Base-by-base conservation (phyloP, 768 basidiomycete genomes). In the Pulveroboletus sp. region DNA sequence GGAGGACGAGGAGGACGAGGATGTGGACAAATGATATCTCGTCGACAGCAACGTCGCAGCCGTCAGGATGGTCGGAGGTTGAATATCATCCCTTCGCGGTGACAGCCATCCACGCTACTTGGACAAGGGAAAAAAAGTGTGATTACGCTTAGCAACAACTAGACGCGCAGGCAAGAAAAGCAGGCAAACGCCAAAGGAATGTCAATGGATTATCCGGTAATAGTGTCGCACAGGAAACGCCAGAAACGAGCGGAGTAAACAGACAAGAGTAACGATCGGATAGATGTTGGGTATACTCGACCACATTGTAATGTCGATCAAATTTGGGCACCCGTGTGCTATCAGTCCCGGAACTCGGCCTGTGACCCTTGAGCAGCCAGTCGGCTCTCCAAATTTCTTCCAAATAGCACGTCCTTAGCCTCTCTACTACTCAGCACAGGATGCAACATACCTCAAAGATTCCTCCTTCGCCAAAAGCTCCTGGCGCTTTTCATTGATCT, bases 401-500 rank as follows among this genome's bases (percentile, higher is more conserved):
- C 32, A 10, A 34, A 34, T 21, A 39, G 49, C 19, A 49, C 24
- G 10, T n/a, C 23, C 37, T 50, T 11, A 50, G 32, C 20, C 3
- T 20, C 4, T 1, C n/a, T 8, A 25, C 29, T 14, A 25, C 42
- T 20, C 34, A 17, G 10, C 39, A 42, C 17, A 24, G 21, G 9
- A 16, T 45, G n/a, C 46, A 46, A 54, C 79, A 45, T 52, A 89
- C 87, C 88, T 81, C 61, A 92, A 87, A 37, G 90, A 89, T 69
- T 97, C 94, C 68, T 97, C 95, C 69, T 95, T 97, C 34, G 95
- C 97, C 62, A 97, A 72, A 52, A 98, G 73, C 65, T 98, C 95
- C 67, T 98, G 95, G 63, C 94, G 79, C 75, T 95, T 94, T 76
- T 98, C 90, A 66, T 90, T 91, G 70, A 99, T 92, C 76, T 99